Evolutionary conservation across 371 early-diverging fungal species (phyloP), one percentile per base, ranked within the genome.

Genomic region (Funneliformis caledonium): DNA sequence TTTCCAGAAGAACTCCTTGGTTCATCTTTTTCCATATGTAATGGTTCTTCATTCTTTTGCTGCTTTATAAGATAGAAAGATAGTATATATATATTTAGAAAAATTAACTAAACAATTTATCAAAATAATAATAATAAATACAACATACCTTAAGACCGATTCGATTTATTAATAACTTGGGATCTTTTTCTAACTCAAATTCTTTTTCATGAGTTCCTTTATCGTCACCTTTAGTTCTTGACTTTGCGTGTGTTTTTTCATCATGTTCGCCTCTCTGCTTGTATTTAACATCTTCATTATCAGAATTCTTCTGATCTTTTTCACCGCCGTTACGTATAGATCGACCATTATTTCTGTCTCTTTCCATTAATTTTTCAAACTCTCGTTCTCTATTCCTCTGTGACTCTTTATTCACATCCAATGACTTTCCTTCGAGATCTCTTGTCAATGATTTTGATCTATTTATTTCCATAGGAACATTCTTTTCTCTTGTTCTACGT

Each of bases 151-250:
- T 75, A 31, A 7, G 22, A 37, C 75, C 9, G 2, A 59, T 48
- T 60, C 48, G 50, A 22, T 75, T 56, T 31, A 75, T 22, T 14
- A 45, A 33, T 19, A 59, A 8, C 11, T 75, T 56, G 4, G 56
- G 52, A 11, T 75, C 75, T 59, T 37, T 60, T 42, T 75, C 75
- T 26, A 75, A 75, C 19, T 75, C 75, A 26, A 60, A 45, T 19
- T 72, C 73, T 12, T 6, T 22, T 59, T 59, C 19, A 42, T 11
- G 9, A 19, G 4, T 70, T 70, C 16, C 42, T 14, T 68, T 42
- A 22, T 68, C 68, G 10, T 16, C 37, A 33, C 37, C 68, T 68
- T 33, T 22, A 68, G 68, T 4, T 68, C 7, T 68, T 33, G 68
- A 68, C 31, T 37, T 68, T 12, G 11, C 14, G 4, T 43, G 72